These are phyloP conservation scores for Alternaria consortialis DNA, from an alignment of 2,329 filamentous ascomycete genomes.

Conservation along the genomic window DNA sequence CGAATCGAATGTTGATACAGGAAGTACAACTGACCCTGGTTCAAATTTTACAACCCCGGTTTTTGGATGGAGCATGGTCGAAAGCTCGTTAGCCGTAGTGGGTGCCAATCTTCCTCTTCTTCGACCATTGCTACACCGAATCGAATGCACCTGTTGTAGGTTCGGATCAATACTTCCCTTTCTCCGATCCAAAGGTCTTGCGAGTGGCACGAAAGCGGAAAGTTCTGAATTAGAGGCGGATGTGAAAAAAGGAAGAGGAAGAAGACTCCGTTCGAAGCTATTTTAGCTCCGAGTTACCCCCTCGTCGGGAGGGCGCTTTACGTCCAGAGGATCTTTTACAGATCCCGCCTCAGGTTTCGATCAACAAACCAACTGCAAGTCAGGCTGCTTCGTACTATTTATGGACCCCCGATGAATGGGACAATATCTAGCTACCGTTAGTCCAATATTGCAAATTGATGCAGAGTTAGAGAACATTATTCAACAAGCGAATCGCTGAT, in stretches of 20 bases:
- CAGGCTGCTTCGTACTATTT: background rate
- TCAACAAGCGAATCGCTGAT: too few relatives aligned
- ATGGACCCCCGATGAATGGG: background rate
- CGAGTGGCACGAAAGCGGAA: background rate
- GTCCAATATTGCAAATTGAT: background rate
- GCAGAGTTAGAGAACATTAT: too few relatives aligned
- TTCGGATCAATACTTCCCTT: constrained; percentile 12
- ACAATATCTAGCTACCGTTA: background rate
- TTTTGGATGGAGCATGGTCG: too few relatives aligned
- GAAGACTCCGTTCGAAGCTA: background rate
- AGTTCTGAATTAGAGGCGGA: background rate
- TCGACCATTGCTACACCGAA: too few relatives aligned
- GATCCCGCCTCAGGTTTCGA: background rate
- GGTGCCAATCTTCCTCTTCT: too few relatives aligned
- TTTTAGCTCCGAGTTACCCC: background rate
- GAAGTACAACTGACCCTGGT: too few relatives aligned
- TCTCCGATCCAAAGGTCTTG: background rate
- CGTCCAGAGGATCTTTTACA: background rate
- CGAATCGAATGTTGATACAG: too few relatives aligned
- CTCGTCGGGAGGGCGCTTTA: background rate
- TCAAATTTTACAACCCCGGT: too few relatives aligned
- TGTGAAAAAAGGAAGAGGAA: background rate
- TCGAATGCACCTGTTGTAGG: too few relatives aligned
- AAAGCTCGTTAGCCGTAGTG: too few relatives aligned
- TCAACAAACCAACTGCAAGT: background rate